Evolutionary conservation across 23 red algal species (phyloP).

Genomic region (Porphyridium purpureum): DNA sequence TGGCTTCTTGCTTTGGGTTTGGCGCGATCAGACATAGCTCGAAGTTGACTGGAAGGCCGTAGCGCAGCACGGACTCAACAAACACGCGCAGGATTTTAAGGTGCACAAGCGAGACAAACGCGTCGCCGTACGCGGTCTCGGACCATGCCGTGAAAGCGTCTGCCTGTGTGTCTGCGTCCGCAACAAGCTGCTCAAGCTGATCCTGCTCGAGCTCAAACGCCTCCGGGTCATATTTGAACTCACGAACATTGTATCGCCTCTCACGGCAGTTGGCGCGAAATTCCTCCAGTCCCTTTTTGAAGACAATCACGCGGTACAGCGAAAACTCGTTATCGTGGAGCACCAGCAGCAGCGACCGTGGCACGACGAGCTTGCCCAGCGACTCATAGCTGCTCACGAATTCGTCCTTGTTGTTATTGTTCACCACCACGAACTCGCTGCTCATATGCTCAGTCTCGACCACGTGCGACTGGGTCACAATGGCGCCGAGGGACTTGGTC

Average conservation of each 20-base stretch:
- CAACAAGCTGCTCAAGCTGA: constrained; percentile 23
- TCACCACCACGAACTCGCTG: constrained; percentile 66
- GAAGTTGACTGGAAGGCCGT: constrained; percentile 83
- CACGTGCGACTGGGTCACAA: constrained; percentile 42
- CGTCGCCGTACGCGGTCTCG: constrained; percentile 60
- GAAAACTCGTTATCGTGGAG: constrained; percentile 36
- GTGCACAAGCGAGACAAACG: constrained; percentile 62
- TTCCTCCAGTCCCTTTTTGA: constrained; percentile 40
- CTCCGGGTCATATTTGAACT: constrained; percentile 40
- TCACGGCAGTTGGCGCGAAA: constrained; percentile 65
- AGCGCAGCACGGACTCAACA: constrained; percentile 93
- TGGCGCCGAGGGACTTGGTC: constrained; percentile 29
- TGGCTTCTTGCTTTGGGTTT: constrained; percentile 22
- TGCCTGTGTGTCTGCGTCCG: constrained; percentile 22
- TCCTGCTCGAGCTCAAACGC: constrained; percentile 15
- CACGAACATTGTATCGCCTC: constrained; percentile 61
- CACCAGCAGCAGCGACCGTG: constrained; percentile 40
- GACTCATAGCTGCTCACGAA: constrained; percentile 10
- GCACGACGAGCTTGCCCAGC: constrained; percentile 28
- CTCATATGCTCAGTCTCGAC: constrained; percentile 65
- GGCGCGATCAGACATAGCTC: constrained; percentile 36
- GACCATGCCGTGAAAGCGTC: constrained; percentile 40
- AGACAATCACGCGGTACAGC: constrained; percentile 60
- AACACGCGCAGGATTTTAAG: constrained; percentile 85
- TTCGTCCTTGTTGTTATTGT: background rate